Conservation (phyloP, 2,329 filamentous ascomycete species). For the Scytalidium lignicola region DNA sequence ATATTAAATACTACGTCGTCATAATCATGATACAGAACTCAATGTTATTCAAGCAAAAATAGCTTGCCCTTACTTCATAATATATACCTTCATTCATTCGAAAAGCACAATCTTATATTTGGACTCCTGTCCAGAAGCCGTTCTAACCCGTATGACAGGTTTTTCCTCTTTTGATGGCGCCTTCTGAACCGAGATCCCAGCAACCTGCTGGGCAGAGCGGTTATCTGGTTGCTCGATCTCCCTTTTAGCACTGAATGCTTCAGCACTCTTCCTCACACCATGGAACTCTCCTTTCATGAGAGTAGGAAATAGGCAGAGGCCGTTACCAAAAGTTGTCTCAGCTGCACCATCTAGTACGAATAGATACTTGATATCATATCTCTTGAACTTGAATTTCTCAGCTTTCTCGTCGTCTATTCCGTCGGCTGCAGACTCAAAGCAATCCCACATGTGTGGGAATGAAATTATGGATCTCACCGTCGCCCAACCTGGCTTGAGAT, state of each 20-base stretch:
- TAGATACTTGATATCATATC: not conserved
- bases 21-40: too few species aligned
- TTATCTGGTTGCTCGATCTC: not conserved
- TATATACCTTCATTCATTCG: too few species aligned
- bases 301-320: not conserved
- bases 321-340: conserved; percentile 1
- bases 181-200: not conserved
- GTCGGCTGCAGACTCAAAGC: conserved; percentile 1
- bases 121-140: too few species aligned
- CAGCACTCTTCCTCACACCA: not conserved
- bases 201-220: not conserved
- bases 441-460: conserved; percentile 2
- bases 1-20: too few species aligned
- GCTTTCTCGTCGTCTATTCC: not conserved
- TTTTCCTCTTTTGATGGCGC: not conserved
- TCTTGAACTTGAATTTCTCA: not conserved
- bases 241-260: not conserved
- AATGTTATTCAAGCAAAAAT: too few species aligned
- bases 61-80: too few species aligned
- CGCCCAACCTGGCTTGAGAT: not conserved
- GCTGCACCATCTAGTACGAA: not conserved
- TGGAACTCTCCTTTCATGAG: not conserved
- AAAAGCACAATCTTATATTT: too few species aligned
- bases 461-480: not conserved
- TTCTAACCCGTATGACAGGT: too few species aligned